Conservation (phyloP, 306 rosid genomes). For the Vicia sativa region DNA sequence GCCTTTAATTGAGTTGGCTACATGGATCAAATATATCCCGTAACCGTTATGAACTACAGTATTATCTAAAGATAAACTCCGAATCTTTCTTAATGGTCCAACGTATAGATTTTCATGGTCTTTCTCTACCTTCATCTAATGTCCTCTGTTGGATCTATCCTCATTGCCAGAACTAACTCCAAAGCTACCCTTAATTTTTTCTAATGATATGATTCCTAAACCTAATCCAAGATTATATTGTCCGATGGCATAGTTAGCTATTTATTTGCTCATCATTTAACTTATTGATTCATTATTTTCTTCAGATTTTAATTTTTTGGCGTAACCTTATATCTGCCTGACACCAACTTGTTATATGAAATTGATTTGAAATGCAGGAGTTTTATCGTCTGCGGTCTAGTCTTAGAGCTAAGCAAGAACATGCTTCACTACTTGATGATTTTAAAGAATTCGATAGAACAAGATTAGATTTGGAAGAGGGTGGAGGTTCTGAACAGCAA, state of each 20-base stretch:
- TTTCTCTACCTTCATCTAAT: no score
- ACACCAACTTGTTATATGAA: constrained; percentile 43
- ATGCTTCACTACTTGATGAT: constrained; percentile 93
- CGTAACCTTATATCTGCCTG: constrained; percentile 30
- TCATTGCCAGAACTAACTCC: no score
- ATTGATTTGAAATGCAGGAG: constrained; percentile 85
- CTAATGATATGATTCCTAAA: no score
- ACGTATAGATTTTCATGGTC: no score
- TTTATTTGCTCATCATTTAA: no score
- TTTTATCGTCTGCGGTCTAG: constrained; percentile 88
- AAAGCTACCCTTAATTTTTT: no score
- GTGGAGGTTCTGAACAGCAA: constrained; percentile 65
- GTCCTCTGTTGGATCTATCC: no score
- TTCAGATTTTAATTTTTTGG: constrained; percentile 10
- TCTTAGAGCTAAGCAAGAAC: constrained; percentile 88
- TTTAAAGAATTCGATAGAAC: constrained; percentile 95
- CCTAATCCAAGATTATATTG: no score
- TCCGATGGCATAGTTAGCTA: no score
- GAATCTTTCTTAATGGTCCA: background rate
- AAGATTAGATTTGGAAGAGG: constrained; percentile 88
- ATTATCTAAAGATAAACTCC: background rate
- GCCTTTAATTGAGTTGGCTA: background rate
- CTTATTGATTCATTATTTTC: background rate
- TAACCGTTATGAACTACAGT: background rate
- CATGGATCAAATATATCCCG: background rate